Evolutionary conservation across 345 rosid species (phyloP).

Genomic region (Salix koriyanagi): DNA sequence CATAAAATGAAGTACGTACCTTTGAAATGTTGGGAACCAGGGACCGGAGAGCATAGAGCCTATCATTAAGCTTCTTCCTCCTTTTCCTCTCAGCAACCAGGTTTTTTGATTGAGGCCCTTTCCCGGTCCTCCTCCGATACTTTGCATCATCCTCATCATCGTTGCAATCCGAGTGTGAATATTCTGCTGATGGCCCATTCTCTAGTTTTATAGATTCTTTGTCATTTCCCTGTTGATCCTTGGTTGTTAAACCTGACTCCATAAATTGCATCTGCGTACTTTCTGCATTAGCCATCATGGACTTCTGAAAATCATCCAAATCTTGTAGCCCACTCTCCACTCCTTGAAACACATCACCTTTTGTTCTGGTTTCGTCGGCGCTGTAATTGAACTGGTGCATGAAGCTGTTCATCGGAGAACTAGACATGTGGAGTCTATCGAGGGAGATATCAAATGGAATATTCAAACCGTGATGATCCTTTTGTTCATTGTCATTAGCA

Average conservation of each 20-base stretch:
- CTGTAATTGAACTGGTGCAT: constrained; percentile 45
- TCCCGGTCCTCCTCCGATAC: constrained; percentile 43
- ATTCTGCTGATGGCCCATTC: constrained; percentile 40
- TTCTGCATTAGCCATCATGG: constrained; percentile 14
- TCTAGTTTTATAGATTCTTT: constrained; percentile 45
- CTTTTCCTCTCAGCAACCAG: constrained; percentile 84
- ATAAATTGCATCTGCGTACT: constrained; percentile 27
- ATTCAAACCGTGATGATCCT: constrained; percentile 31
- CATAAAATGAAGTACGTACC: constrained; percentile 24
- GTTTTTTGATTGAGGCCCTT: constrained; percentile 65
- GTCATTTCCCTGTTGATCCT: constrained; percentile 30
- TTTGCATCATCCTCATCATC: constrained; percentile 65
- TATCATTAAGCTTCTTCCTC: constrained; percentile 87
- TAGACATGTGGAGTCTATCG: constrained; percentile 36
- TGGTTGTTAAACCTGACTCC: constrained; percentile 32
- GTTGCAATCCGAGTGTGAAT: constrained; percentile 68
- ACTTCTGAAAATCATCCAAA: constrained; percentile 20
- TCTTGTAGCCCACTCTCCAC: constrained; percentile 35
- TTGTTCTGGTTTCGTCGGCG: constrained; percentile 22
- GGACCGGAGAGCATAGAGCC: constrained; percentile 72
- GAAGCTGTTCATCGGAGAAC: constrained; percentile 32
- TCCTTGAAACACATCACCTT: constrained; percentile 35
- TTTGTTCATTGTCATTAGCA: constrained; percentile 11
- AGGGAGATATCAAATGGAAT: constrained; percentile 38
- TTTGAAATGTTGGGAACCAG: constrained; percentile 81